These are phyloP conservation scores for Nakazawaea holstii DNA, from an alignment of 805 yeast species.

Conservation along the genomic window DNA sequence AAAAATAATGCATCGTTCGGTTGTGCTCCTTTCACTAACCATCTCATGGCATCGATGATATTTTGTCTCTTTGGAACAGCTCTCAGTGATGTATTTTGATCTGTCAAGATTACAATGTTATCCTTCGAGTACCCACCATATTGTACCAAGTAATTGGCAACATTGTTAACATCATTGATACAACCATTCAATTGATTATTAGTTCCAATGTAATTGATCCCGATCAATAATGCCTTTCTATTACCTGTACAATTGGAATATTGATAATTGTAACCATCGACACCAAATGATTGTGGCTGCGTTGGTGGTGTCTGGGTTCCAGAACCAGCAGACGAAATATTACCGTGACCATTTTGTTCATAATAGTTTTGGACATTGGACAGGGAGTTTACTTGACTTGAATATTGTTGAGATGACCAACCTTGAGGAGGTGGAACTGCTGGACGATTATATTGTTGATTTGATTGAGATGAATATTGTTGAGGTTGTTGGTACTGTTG, in stretches of 20 bases:
- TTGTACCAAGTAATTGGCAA: conserved; percentile 34
- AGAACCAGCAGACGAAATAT: conserved; percentile 6
- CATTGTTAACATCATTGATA: conserved; percentile 59
- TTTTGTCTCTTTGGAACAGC: conserved; percentile 57
- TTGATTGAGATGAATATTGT: conserved; percentile 27
- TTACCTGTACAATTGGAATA: conserved; percentile 65
- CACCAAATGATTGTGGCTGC: conserved; percentile 17
- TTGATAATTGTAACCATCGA: conserved; percentile 33
- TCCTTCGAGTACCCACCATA: conserved; percentile 39
- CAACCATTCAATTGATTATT: conserved; percentile 59
- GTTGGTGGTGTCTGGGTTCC: conserved; percentile 13
- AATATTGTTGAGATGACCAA: conserved; percentile 10
- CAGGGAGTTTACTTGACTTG: conserved; percentile 13
- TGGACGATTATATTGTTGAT: conserved; percentile 47
- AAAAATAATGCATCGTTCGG: conserved; percentile 72
- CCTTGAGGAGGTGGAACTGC: conserved; percentile 13
- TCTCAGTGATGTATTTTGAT: conserved; percentile 37
- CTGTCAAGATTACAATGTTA: conserved; percentile 50
- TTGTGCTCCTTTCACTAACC: conserved; percentile 64
- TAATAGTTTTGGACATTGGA: conserved; percentile 12
- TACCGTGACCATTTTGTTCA: conserved; percentile 4
- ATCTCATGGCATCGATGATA: conserved; percentile 64
- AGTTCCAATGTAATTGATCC: conserved; percentile 65
- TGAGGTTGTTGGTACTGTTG: conserved; percentile 45
- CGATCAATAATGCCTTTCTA: conserved; percentile 63